Evolutionary conservation across 257 asterid genomes (phyloP).

Genomic region (Solanum appendiculatum): DNA sequence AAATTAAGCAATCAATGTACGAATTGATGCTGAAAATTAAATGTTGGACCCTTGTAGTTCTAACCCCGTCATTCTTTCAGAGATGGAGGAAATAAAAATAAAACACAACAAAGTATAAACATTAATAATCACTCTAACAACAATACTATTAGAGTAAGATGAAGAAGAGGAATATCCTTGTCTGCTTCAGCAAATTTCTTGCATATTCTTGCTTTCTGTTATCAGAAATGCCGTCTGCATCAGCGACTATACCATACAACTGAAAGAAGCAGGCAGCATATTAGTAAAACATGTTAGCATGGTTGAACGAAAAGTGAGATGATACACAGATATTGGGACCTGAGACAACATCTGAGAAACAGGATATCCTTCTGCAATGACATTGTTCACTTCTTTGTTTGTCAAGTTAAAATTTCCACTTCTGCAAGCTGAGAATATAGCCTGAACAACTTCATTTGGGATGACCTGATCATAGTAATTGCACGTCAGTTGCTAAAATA

Average conservation of each 20-base stretch:
- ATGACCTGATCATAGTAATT: constrained; percentile 48
- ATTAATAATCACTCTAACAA: neutral
- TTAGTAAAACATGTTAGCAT: constrained; percentile 17
- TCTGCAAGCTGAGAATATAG: constrained; percentile 60
- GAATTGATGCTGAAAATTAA: neutral
- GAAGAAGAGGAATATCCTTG: constrained; percentile 37
- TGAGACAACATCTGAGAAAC: constrained; percentile 78
- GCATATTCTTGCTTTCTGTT: constrained; percentile 80
- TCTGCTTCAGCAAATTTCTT: constrained; percentile 88
- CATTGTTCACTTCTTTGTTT: constrained; percentile 72
- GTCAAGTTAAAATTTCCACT: constrained; percentile 75
- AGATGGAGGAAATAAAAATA: neutral
- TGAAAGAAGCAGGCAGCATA: constrained; percentile 21
- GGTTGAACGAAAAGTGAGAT: neutral
- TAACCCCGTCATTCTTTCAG: neutral
- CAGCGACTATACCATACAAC: constrained; percentile 63
- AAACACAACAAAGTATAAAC: neutral
- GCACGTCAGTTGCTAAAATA: neutral
- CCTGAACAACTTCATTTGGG: constrained; percentile 51
- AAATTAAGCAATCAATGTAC: neutral
- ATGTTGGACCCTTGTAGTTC: neutral
- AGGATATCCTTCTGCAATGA: constrained; percentile 89
- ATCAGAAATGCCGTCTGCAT: constrained; percentile 57
- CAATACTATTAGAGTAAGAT: neutral
- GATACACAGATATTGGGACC: constrained; percentile 29